These are phyloP conservation scores for Penicillium sp. DNA, from an alignment of 2,329 filamentous ascomycete genomes.

Conservation along the genomic window DNA sequence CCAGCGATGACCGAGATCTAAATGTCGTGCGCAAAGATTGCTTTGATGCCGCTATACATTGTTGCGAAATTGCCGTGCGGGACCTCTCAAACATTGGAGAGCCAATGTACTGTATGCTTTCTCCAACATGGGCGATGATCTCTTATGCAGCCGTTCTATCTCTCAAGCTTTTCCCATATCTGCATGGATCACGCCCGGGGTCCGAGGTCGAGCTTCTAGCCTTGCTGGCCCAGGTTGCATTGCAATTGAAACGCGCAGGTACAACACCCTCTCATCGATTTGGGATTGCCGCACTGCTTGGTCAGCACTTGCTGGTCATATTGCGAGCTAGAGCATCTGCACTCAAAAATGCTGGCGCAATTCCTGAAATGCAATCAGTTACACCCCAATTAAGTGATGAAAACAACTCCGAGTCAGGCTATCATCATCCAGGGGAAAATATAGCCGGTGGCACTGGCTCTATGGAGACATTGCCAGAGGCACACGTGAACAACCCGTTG, in stretches of 20 bases:
- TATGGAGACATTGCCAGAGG: neutral
- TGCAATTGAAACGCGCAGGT: slow-evolving; percentile 34
- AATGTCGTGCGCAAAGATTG: slow-evolving; percentile 33
- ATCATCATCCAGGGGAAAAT: neutral
- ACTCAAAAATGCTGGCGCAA: slow-evolving; percentile 4
- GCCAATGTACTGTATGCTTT: slow-evolving; percentile 37
- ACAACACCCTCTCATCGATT: slow-evolving; percentile 35
- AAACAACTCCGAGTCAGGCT: neutral
- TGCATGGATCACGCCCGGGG: slow-evolving; percentile 25
- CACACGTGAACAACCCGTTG: neutral
- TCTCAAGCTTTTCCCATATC: slow-evolving; percentile 30
- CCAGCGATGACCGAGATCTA: slow-evolving; percentile 14
- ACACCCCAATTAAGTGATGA: neutral
- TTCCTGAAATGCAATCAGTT: neutral
- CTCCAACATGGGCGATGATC: slow-evolving; percentile 41
- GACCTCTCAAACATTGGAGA: slow-evolving; percentile 33
- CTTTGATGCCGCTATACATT: slow-evolving; percentile 33
- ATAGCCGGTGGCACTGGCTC: neutral
- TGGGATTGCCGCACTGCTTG: slow-evolving; percentile 36
- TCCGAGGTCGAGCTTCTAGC: slow-evolving; percentile 33
- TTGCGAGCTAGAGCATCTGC: slow-evolving; percentile 27
- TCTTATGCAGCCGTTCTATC: slow-evolving; percentile 35
- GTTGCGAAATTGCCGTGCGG: slow-evolving; percentile 33
- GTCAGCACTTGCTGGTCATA: slow-evolving; percentile 35
- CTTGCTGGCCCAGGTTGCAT: slow-evolving; percentile 31